A percentile compares a stretch with the other conserved stretches of the same genome.
phyloP scores from a whole-genome alignment of 805 yeast genomes.

The Sugiyamaella floridensis region DNA sequence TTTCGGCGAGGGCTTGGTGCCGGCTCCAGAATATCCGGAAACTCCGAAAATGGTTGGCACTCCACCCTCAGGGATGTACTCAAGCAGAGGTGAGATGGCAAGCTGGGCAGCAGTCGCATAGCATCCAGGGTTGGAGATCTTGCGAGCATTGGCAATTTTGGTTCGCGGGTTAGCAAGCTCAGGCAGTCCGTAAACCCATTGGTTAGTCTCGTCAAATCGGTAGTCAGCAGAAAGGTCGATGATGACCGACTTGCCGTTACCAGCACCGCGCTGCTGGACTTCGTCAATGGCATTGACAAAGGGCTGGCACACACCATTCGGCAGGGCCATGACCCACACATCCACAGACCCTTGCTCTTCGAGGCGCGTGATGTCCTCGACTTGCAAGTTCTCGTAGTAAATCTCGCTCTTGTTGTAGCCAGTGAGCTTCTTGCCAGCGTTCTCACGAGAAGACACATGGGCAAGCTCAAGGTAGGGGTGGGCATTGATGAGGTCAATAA shows the following conservation, averaged over 20 bases:
- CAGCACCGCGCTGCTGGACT: conserved; percentile 40
- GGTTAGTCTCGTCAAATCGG: conserved; percentile 80
- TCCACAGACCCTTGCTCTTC: conserved; percentile 78
- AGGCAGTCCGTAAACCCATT: conserved; percentile 94
- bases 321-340: conserved; percentile 98
- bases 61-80: conserved; percentile 50
- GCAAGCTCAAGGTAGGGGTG: conserved; percentile 85
- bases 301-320: conserved; percentile 87
- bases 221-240: conserved; percentile 93
- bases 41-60: conserved; percentile 88
- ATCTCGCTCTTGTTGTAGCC: conserved; percentile 82
- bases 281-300: conserved; percentile 37
- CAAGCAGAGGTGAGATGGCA: conserved; percentile 78
- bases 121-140: conserved; percentile 96
- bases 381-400: conserved; percentile 75
- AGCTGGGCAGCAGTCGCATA: conserved; percentile 98
- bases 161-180: conserved; percentile 66
- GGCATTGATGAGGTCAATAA: conserved; percentile 74
- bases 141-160: conserved; percentile 60
- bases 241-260: conserved; percentile 52
- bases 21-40: conserved; percentile 98
- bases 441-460: conserved; percentile 94
- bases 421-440: conserved; percentile 75
- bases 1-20: conserved; percentile 96
- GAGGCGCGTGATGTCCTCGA: conserved; percentile 73